Percentiles rank a stretch among this genome's conserved stretches.
phyloP scores from a whole-genome alignment of 192 early-diverging fungal genomes.

The Chytriomyces confervae region DNA sequence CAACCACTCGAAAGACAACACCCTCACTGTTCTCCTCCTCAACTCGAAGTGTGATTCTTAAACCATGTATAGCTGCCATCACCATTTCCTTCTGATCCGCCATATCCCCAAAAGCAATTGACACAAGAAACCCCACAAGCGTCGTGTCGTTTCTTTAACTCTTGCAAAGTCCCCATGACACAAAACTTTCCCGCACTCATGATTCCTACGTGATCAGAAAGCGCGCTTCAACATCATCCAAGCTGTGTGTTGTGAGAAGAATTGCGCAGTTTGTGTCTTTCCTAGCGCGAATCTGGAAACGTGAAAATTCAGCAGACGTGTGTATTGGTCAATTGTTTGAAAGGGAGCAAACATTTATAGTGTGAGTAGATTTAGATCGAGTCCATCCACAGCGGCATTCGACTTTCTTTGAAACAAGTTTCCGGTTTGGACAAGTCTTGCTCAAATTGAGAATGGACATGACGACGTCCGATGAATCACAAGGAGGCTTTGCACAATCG shows the following conservation, averaged over 20 bases:
- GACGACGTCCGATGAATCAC: not conserved
- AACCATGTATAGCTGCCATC: slow-evolving; percentile 44
- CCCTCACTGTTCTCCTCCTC: not conserved
- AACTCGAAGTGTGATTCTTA: slow-evolving; percentile 39
- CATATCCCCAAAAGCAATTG: not conserved
- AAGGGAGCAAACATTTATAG: not conserved
- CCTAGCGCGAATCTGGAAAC: slow-evolving; percentile 67
- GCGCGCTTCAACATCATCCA: slow-evolving; percentile 73
- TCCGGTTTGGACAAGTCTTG: not conserved
- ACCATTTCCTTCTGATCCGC: not conserved
- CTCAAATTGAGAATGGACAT: not conserved
- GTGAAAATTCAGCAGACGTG: not conserved
- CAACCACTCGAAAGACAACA: slow-evolving; percentile 3
- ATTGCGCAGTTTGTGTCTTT: slow-evolving; percentile 59
- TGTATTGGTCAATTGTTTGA: not conserved
- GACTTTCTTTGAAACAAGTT: not conserved
- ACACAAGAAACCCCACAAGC: slow-evolving; percentile 15
- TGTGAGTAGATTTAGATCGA: not conserved
- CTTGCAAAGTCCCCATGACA: slow-evolving; percentile 66
- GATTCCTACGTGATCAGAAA: slow-evolving; percentile 69
- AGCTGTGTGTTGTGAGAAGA: slow-evolving; percentile 72
- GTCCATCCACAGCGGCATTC: not conserved
- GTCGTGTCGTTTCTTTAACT: slow-evolving; percentile 75
- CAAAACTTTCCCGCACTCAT: slow-evolving; percentile 73
- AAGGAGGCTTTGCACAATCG: no score